Evolutionary conservation across 257 asterid genomes (phyloP).

Genomic region (Mentha longifolia): DNA sequence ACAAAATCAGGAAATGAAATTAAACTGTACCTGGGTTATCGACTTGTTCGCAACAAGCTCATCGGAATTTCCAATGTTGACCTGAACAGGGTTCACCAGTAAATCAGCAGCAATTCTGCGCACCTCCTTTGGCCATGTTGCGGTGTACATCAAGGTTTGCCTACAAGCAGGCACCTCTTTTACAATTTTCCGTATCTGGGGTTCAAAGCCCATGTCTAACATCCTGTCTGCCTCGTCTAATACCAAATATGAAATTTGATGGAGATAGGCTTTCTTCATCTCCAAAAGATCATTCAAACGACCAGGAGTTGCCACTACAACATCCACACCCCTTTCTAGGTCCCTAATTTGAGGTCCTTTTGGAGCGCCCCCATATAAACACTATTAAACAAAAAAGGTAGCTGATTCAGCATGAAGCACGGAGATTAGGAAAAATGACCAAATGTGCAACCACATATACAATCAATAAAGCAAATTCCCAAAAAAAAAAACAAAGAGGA

Average conservation of each 20-base stretch:
- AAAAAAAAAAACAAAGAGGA: background rate
- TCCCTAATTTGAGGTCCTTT: constrained; percentile 86
- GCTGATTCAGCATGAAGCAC: constrained; percentile 30
- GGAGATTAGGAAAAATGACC: constrained; percentile 8
- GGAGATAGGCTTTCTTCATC: constrained; percentile 73
- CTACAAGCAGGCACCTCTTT: constrained; percentile 80
- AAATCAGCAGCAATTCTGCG: constrained; percentile 90
- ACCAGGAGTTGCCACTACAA: constrained; percentile 97
- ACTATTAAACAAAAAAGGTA: constrained; percentile 45
- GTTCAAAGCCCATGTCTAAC: constrained; percentile 99
- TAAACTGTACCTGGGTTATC: constrained; percentile 69
- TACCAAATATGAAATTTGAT: constrained; percentile 87
- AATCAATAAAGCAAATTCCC: background rate
- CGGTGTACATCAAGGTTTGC: constrained; percentile 94
- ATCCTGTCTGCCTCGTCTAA: constrained; percentile 97
- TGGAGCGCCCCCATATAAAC: constrained; percentile 84
- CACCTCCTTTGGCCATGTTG: constrained; percentile 96
- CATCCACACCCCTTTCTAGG: constrained; percentile 75
- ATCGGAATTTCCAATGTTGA: constrained; percentile 85
- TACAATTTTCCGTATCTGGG: constrained; percentile 95
- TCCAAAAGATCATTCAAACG: constrained; percentile 91
- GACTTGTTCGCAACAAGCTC: constrained; percentile 92
- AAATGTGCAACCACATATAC: background rate
- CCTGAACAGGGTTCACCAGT: constrained; percentile 77
- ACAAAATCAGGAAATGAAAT: constrained; percentile 1